These are phyloP conservation scores for Trichoderma simmonsii DNA, from an alignment of 2,329 filamentous ascomycete genomes.

Conservation along the genomic window DNA sequence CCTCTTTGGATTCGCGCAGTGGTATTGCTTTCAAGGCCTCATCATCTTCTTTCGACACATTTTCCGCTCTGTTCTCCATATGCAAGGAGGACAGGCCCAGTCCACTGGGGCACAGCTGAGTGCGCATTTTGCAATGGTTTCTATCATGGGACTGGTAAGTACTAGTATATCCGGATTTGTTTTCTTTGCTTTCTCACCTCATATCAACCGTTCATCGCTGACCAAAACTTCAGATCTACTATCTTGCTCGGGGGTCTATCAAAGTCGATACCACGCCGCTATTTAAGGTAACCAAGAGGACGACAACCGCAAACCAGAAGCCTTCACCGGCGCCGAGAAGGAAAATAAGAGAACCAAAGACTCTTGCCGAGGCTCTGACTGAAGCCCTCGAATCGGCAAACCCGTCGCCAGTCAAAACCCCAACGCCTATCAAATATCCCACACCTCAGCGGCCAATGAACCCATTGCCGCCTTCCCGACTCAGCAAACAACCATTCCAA, in stretches of 20 bases:
- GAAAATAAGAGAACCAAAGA: conserved; percentile 36
- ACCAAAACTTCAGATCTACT: conserved; percentile 41
- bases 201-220: conserved; percentile 20
- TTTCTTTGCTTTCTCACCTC: neutral
- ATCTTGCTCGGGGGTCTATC: conserved; percentile 44
- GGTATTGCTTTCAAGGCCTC: conserved; percentile 64
- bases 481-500: neutral
- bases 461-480: conserved; percentile 3
- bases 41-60: conserved; percentile 54
- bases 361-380: conserved; percentile 41
- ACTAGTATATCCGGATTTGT: neutral
- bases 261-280: conserved; percentile 57
- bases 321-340: conserved; percentile 23
- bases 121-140: conserved; percentile 54
- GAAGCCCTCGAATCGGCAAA: conserved; percentile 32
- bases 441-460: neutral
- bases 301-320: conserved; percentile 28
- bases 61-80: conserved; percentile 42
- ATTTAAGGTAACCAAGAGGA: conserved; percentile 36
- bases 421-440: conserved; percentile 17
- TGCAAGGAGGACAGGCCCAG: conserved; percentile 38
- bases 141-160: conserved; percentile 53
- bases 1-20: conserved; percentile 58
- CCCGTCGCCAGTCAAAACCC: conserved; percentile 18
- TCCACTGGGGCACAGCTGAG: conserved; percentile 43